These are phyloP conservation scores for Neltuma alba DNA, from an alignment of 306 rosid genomes.

Conservation along the genomic window DNA sequence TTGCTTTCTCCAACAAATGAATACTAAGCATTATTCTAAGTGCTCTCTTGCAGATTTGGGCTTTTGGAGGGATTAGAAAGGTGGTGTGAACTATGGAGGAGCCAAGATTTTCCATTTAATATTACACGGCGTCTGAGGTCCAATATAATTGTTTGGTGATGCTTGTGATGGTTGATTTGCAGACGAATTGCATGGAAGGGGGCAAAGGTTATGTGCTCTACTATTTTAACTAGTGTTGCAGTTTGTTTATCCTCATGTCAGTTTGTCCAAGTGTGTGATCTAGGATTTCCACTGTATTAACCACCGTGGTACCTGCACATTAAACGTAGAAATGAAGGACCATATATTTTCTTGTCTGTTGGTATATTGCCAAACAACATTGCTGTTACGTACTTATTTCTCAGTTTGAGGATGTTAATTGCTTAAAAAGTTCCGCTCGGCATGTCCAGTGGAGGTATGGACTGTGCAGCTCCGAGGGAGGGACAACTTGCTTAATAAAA, in stretches of 20 bases:
- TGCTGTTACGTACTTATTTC: background rate
- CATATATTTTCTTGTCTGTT: constrained; percentile 13
- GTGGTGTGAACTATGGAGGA: constrained; percentile 38
- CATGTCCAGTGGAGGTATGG: background rate
- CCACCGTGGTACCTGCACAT: background rate
- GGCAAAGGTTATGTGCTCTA: background rate
- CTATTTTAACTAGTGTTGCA: constrained; percentile 8
- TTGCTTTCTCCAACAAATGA: background rate
- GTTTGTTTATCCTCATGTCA: constrained; percentile 1
- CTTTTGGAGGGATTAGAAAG: constrained; percentile 55
- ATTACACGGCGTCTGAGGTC: constrained; percentile 27
- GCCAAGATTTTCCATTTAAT: constrained; percentile 11
- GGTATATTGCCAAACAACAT: background rate
- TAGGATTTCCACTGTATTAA: constrained; percentile 24
- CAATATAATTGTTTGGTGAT: constrained; percentile 12
- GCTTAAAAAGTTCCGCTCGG: background rate
- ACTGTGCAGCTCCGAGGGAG: background rate
- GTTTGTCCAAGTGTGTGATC: constrained; percentile 31
- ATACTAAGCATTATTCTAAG: background rate
- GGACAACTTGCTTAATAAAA: background rate
- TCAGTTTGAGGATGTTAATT: constrained; percentile 21
- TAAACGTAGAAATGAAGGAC: constrained; percentile 21
- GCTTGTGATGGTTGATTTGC: constrained; percentile 37
- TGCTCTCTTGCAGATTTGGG: constrained; percentile 53
- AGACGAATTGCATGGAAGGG: constrained; percentile 20